Evolutionary conservation across 306 rosid genomes (phyloP), one percentile per base, ranked within the genome.

Genomic region (Trichosanthes truncata): DNA sequence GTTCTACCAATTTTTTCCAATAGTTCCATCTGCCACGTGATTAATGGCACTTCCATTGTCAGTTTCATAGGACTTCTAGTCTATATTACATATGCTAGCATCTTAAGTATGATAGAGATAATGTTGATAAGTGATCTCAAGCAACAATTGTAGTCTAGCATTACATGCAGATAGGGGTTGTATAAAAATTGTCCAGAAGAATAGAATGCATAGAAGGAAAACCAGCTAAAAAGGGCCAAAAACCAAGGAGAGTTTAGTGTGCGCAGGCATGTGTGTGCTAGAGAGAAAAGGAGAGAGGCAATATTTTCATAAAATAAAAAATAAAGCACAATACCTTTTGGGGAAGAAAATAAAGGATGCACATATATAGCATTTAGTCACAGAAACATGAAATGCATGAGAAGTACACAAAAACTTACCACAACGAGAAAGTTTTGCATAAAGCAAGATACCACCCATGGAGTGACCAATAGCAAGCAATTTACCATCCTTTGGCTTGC

Each of bases 401-500:
- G 18, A 41, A 79, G 74, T 65, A 81, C 80, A 20, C n/a, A 77
- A 84, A 45, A 84, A 45, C 93, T 84, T 80, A 95, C 99, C 97
- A 77, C 78, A 90, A 56, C 89, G 91, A 86, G 99, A 90, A 80
- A 95, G 89, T 91, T 84, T 85, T 21, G 96, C 90, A 75, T 93
- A 95, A 77, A 95, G 96, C 89, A 95, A 86, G 85, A 95, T 95
- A 63, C 99, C 99, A 61, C 99, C 99, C 97, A 95, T 95, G 77
- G 99, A 95, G 89, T 95, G 99, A 79, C 99, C 99, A 86, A 93
- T 88, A 60, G 98, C 99, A 76, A 95, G 93, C 87, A 95, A 83
- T 80, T 93, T 95, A 72, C 97, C 98, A 89, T 95, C 99, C 84
- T 88, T 90, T 35, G 99, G 91, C 82, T 79, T 91, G 88, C 91